Evolutionary conservation across 1,139 yeast species (phyloP).

Genomic region (Yamadazyma oceani): DNA sequence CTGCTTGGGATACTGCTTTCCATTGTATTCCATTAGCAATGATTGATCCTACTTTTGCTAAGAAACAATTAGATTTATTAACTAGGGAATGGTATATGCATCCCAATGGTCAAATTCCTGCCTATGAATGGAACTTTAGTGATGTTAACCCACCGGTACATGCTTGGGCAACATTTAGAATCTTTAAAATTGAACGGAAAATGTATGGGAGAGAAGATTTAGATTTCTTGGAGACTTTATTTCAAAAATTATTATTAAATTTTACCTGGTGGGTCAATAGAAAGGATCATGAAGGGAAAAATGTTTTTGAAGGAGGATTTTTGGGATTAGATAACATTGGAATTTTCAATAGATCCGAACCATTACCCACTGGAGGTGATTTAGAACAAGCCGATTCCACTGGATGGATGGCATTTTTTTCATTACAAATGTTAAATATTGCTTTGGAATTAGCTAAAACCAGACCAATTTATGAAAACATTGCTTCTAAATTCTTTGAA

Average conservation of each 20-base stretch:
- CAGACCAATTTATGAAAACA: conserved; percentile 87
- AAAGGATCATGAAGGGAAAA: conserved; percentile 85
- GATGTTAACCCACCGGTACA: conserved; percentile 98
- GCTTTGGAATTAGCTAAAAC: conserved; percentile 86
- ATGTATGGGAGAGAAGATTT: conserved; percentile 82
- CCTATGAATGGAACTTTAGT: conserved; percentile 95
- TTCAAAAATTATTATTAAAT: conserved; percentile 85
- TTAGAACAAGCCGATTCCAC: conserved; percentile 96
- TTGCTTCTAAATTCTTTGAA: conserved; percentile 94
- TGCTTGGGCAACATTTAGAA: conserved; percentile 94
- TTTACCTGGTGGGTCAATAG: conserved; percentile 99
- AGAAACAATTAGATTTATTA: conserved; percentile 80
- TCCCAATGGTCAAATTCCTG: conserved; percentile 98
- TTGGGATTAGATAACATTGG: conserved; percentile 94
- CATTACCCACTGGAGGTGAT: conserved; percentile 89
- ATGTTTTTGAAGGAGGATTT: conserved; percentile 94
- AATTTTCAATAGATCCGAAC: conserved; percentile 90
- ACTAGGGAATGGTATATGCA: conserved; percentile 99
- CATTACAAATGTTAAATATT: conserved; percentile 88
- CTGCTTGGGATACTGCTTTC: conserved; percentile 98
- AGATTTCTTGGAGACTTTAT: conserved; percentile 84
- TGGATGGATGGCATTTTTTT: conserved; percentile 98
- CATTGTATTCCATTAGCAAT: conserved; percentile 93
- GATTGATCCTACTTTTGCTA: conserved; percentile 94
- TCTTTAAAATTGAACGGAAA: conserved; percentile 85